These are phyloP conservation scores for Emergomyces orientalis DNA, from an alignment of 2,329 filamentous ascomycete genomes.

Conservation along the genomic window DNA sequence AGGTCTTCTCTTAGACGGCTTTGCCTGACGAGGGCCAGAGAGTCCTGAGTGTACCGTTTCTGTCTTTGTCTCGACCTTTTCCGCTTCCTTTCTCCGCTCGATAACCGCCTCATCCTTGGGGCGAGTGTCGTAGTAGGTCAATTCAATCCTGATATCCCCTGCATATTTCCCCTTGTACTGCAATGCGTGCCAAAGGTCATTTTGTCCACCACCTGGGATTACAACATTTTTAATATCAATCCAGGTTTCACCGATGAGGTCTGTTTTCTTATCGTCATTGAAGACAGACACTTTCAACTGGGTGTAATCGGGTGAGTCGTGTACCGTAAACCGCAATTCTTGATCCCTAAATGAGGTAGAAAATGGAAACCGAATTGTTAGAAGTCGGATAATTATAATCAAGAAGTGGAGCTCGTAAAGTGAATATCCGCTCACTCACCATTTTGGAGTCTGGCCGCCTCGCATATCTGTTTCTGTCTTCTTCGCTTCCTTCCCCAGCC, in stretches of 20 bases:
- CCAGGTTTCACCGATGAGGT: conserved; percentile 91
- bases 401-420: conserved; percentile 13
- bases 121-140: conserved; percentile 89
- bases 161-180: conserved; percentile 90
- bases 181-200: conserved; percentile 82
- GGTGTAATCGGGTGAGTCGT: conserved; percentile 94
- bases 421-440: conserved; percentile 48
- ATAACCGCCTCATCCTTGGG: conserved; percentile 64
- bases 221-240: conserved; percentile 74
- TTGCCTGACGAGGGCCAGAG: conserved; percentile 44
- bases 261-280: conserved; percentile 96
- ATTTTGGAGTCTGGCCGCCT: conserved; percentile 90
- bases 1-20: conserved; percentile 70
- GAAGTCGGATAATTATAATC: background rate
- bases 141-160: conserved; percentile 85
- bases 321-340: conserved; percentile 89
- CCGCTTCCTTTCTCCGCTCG: conserved; percentile 45
- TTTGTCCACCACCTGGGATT: conserved; percentile 79
- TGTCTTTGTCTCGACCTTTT: conserved; percentile 28
- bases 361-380: background rate
- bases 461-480: conserved; percentile 91
- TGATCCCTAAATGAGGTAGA: conserved; percentile 62
- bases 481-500: conserved; percentile 91
- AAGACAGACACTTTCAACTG: conserved; percentile 93
- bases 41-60: conserved; percentile 20